A percentile compares a stretch with the other conserved stretches of the same genome.
These are phyloP conservation scores for Themeda triandra DNA, from an alignment of 176 grass and related monocot genomes.

Conservation along the genomic window DNA sequence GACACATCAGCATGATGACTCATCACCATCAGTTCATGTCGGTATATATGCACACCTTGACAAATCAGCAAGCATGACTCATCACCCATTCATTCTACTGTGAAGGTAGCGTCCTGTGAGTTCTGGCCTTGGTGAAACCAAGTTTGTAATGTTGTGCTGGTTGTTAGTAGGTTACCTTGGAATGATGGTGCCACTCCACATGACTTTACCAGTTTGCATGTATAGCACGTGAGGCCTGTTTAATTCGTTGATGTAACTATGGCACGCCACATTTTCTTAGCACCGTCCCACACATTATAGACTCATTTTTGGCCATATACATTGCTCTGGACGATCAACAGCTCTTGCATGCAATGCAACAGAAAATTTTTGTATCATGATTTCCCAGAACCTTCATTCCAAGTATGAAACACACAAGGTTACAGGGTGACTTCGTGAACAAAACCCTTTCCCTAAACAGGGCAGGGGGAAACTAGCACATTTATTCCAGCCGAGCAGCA, in stretches of 20 bases:
- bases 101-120: neutral
- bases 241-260: too few relatives aligned
- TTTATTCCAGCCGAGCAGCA: slow-evolving; percentile 27
- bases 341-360: neutral
- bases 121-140: neutral
- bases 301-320: neutral
- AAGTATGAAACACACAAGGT: neutral
- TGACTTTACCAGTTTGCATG: neutral
- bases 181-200: neutral
- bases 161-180: neutral
- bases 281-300: too few relatives aligned
- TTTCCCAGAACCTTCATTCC: neutral
- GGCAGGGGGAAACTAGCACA: neutral
- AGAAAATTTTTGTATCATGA: neutral
- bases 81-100: neutral
- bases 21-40: neutral
- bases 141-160: neutral
- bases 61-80: neutral
- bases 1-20: neutral
- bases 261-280: too few relatives aligned
- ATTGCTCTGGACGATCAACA: neutral
- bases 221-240: neutral
- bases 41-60: neutral
- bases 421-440: neutral
- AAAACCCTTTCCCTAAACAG: neutral